phyloP scores from a whole-genome alignment of 2,329 filamentous ascomycete genomes.

The Trichoderma koningiopsis region DNA sequence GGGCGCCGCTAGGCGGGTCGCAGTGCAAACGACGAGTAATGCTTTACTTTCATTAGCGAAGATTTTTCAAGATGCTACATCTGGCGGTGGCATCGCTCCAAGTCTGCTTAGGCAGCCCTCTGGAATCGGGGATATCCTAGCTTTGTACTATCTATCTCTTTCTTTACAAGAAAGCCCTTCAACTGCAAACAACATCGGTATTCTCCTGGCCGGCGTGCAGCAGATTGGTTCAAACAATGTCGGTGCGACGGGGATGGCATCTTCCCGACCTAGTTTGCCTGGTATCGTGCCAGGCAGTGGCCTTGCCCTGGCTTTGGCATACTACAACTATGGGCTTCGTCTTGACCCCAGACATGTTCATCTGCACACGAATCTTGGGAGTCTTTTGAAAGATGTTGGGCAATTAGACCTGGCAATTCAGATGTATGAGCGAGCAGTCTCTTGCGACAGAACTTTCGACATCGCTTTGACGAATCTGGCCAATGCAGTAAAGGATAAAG shows the following conservation, averaged over 20 bases:
- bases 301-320: slow-evolving; percentile 81
- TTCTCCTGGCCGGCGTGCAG: slow-evolving; percentile 91
- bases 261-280: slow-evolving; percentile 57
- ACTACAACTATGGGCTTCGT: slow-evolving; percentile 91
- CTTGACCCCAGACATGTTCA: slow-evolving; percentile 91
- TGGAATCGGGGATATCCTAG: slow-evolving; percentile 87
- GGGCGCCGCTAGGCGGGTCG: slow-evolving; percentile 72
- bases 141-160: slow-evolving; percentile 91
- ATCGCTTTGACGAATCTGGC: slow-evolving; percentile 95
- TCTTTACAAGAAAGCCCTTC: slow-evolving; percentile 95
- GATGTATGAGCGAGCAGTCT: slow-evolving; percentile 96
- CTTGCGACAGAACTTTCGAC: slow-evolving; percentile 91
- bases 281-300: slow-evolving; percentile 86
- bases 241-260: slow-evolving; percentile 23
- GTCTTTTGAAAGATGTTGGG: slow-evolving; percentile 92
- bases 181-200: slow-evolving; percentile 97
- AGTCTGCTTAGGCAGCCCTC: slow-evolving; percentile 63
- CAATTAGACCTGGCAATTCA: slow-evolving; percentile 88
- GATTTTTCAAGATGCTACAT: slow-evolving; percentile 96
- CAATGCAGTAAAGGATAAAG: slow-evolving; percentile 97
- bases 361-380: slow-evolving; percentile 94
- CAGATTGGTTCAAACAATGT: slow-evolving; percentile 51
- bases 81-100: slow-evolving; percentile 63
- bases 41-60: slow-evolving; percentile 92
- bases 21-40: slow-evolving; percentile 92